Base-by-base conservation (phyloP, 1,284 basidiomycete genomes). In the Puccinia horiana region DNA sequence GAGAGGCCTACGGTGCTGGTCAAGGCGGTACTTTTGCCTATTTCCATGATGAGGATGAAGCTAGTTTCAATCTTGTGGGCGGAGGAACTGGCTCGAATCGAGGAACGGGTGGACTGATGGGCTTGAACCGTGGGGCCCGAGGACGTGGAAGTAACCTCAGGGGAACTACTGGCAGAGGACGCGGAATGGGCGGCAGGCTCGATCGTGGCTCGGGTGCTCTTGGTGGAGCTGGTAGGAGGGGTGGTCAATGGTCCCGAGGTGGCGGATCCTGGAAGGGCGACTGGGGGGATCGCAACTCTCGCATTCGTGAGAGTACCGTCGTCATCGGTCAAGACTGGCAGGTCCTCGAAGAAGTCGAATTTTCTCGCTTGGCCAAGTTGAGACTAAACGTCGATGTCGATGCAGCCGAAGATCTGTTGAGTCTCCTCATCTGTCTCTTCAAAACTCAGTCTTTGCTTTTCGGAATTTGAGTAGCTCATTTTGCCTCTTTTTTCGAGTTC, bases 41-140 rank as follows among this genome's bases (percentile, higher is more conserved):
- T 88, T 96, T 96, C 89, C 96, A 98, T 88, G 95, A 94, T 84
- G 96, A 99, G 88, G 96, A 99, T 87, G 97, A 99, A 88, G 94
- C 95, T 40, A 94, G 92, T 82, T 99, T 99, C 91, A 96, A 94
- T 65, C 90, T 99, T 75, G 97, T 99, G 80, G 96, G 98, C 87
- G 95, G 92, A 87, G 94, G 76, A 56, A 76, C 58, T 4, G 37
- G 52, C 8, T 1, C 70, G 37, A 83, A 75, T 90, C 67, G 89
- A 91, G 65, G 70, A 37, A 44, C 23, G 58, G 32, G 49, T 67
- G 72, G 69, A 29, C 14, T 74, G 26, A 40, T 77, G 56, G 67
- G 12, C 56, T 84, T 73, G 86, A 73, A 81, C 87, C n/a, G 74
- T 87, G 37, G 23, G 23, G 37, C 79, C 26, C 35, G 74, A 61